Evolutionary conservation across 176 grass and related monocot species (phyloP).

Genomic region (Cocos nucifera): DNA sequence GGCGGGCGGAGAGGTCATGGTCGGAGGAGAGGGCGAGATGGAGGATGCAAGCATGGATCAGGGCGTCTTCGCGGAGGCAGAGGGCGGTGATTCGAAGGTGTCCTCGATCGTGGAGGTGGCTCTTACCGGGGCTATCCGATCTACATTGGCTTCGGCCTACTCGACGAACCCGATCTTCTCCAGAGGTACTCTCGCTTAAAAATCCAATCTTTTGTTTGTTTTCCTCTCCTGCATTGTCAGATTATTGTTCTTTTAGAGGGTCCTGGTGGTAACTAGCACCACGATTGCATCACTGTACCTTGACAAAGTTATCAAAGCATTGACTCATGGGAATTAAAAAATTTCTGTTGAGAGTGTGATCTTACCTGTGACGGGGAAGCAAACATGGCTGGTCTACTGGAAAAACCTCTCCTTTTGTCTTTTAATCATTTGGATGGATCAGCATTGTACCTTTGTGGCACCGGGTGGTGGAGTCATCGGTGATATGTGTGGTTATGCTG

Average conservation of each 20-base stretch:
- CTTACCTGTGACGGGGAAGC: conserved; percentile 82
- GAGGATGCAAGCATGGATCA: no score
- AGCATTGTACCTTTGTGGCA: conserved; percentile 69
- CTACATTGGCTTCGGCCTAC: conserved; percentile 72
- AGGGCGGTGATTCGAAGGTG: conserved; percentile 42
- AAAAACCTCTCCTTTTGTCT: neutral
- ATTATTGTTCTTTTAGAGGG: conserved; percentile 13
- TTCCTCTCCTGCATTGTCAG: neutral
- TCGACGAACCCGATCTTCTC: conserved; percentile 72
- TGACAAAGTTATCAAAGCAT: conserved; percentile 74
- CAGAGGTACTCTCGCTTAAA: conserved; percentile 46
- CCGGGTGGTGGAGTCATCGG: conserved; percentile 84
- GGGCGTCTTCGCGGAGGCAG: no score
- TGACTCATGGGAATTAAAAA: conserved; percentile 55
- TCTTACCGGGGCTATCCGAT: conserved; percentile 95
- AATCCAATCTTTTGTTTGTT: neutral
- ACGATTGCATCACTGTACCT: no score
- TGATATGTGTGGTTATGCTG: conserved; percentile 87
- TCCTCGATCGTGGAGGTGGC: conserved; percentile 72
- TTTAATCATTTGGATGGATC: conserved; percentile 32
- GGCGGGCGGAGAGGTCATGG: no score
- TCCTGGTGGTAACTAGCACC: conserved; percentile 94
- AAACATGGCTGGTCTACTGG: conserved; percentile 53
- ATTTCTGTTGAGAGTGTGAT: conserved; percentile 78
- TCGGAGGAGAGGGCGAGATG: no score